Evolutionary conservation across 139 green algal species (phyloP).

Genomic region (Picochlorum sp.): DNA sequence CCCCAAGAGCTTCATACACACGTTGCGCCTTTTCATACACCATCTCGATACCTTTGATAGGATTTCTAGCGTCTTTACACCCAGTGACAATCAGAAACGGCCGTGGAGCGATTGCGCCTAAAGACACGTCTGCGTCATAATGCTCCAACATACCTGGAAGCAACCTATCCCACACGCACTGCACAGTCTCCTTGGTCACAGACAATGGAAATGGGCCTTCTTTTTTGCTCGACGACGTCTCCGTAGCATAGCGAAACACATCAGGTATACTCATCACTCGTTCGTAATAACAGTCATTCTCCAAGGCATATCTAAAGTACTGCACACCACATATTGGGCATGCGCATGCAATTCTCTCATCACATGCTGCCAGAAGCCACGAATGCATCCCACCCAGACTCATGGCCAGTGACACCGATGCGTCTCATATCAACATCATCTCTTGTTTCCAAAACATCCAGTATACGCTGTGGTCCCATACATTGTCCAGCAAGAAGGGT

Average conservation of each 20-base stretch:
- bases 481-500: conserved; percentile 63
- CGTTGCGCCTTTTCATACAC: not conserved
- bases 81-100: conserved; percentile 49
- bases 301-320: conserved; percentile 45
- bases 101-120: conserved; percentile 41
- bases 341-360: conserved; percentile 41
- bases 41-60: conserved; percentile 23
- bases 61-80: conserved; percentile 38
- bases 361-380: conserved; percentile 45
- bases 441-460: conserved; percentile 47
- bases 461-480: conserved; percentile 59
- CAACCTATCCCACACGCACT: conserved; percentile 19
- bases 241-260: conserved; percentile 39
- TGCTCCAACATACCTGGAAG: conserved; percentile 14
- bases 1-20: conserved; percentile 12
- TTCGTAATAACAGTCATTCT: conserved; percentile 40
- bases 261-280: conserved; percentile 35
- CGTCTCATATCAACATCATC: conserved; percentile 46
- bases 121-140: conserved; percentile 39
- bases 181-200: conserved; percentile 13
- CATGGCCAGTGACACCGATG: conserved; percentile 53
- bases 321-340: conserved; percentile 64
- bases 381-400: conserved; percentile 60
- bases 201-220: not conserved
- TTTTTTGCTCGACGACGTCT: conserved; percentile 8